Evolutionary conservation across 306 rosid species (phyloP).

Genomic region (Cicer pinnatifidum): DNA sequence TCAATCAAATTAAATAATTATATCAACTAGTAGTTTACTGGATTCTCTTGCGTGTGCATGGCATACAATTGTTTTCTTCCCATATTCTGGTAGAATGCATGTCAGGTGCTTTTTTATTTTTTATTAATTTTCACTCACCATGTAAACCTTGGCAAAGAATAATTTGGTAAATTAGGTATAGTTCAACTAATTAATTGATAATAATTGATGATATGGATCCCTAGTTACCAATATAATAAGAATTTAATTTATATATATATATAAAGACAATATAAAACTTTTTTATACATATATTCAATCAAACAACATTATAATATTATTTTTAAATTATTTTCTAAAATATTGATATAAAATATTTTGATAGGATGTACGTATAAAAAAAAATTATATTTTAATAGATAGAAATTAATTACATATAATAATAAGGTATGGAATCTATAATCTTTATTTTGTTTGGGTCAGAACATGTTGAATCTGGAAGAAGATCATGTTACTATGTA

Average conservation of each 20-base stretch:
- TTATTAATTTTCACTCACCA: constrained; percentile 22
- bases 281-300: no score
- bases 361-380: no score
- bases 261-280: no score
- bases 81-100: constrained; percentile 49
- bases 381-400: no score
- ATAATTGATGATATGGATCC: constrained; percentile 21
- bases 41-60: constrained; percentile 59
- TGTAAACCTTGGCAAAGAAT: constrained; percentile 26
- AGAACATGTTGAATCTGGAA: constrained; percentile 29
- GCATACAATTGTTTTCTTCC: constrained; percentile 58
- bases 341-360: no score
- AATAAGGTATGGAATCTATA: constrained; percentile 27
- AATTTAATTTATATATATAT: no score
- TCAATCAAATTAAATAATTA: constrained; percentile 30
- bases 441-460: constrained; percentile 42
- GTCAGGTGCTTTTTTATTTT: constrained; percentile 43
- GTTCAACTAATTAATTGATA: constrained; percentile 36
- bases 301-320: no score
- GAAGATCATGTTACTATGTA: constrained; percentile 30
- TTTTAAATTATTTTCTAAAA: no score
- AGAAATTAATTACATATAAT: no score
- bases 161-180: constrained; percentile 42
- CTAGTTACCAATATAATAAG: constrained; percentile 29
- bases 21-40: constrained; percentile 32